Conservation (phyloP, 2,329 filamentous ascomycete species). For the Arthrobotrys sinensis region DNA sequence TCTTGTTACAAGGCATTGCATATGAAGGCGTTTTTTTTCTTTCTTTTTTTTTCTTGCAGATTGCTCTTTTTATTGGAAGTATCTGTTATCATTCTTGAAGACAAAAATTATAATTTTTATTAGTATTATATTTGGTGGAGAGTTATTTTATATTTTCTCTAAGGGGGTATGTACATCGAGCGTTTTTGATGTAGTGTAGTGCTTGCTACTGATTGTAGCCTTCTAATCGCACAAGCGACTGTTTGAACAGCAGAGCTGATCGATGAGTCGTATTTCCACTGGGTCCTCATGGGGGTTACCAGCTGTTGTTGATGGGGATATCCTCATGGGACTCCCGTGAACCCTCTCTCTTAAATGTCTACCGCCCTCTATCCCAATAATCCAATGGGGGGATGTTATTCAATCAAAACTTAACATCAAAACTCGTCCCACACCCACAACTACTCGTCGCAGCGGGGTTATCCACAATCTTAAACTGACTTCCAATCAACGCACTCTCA, state of each 20-base stretch:
- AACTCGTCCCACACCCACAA: constrained; percentile 97
- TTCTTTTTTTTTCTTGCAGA: too few species aligned
- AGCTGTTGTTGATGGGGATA: background rate
- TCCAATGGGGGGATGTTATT: too few species aligned
- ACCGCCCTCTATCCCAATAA: too few species aligned
- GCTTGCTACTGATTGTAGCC: too few species aligned
- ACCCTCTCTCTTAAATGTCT: too few species aligned
- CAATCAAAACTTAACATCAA: constrained; percentile 82
- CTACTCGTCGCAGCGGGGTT: constrained; percentile 93
- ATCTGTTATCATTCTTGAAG: background rate
- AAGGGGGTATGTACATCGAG: background rate
- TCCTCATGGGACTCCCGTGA: too few species aligned
- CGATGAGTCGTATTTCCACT: too few species aligned
- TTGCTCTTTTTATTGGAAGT: background rate
- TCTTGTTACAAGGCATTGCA: constrained; percentile 3
- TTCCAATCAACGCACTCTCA: constrained; percentile 93
- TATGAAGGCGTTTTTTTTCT: constrained; percentile 12
- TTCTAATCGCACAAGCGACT: too few species aligned
- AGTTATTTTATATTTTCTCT: background rate
- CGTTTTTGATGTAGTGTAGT: too few species aligned
- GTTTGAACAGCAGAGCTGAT: too few species aligned
- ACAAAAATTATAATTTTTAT: constrained; percentile 18
- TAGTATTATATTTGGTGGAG: constrained; percentile 8
- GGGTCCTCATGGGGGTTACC: too few species aligned
- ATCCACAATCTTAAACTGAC: constrained; percentile 95